Conservation (phyloP, 2,329 filamentous ascomycete species). For the Alternaria viburni region DNA sequence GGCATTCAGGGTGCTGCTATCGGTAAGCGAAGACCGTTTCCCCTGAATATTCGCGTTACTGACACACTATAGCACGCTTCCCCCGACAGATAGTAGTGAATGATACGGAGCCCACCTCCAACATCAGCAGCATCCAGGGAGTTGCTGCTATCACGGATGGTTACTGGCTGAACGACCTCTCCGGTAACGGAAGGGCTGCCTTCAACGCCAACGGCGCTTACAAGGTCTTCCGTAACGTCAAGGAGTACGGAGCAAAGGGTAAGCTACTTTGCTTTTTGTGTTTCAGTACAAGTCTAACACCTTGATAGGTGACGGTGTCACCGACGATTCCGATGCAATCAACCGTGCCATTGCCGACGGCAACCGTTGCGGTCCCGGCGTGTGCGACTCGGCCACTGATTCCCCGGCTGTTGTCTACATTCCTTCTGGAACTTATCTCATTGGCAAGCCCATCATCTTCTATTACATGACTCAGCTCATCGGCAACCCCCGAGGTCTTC, state of each 20-base stretch:
- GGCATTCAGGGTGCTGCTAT: constrained; percentile 29
- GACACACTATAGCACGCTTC: constrained; percentile 16
- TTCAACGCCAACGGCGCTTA: constrained; percentile 49
- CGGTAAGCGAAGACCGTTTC: constrained; percentile 10
- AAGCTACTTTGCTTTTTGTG: background rate
- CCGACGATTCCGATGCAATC: constrained; percentile 62
- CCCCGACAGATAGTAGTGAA: constrained; percentile 1
- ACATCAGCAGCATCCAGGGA: constrained; percentile 5
- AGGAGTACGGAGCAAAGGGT: constrained; percentile 54
- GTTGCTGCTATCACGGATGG: constrained; percentile 19
- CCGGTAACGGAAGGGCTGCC: constrained; percentile 51
- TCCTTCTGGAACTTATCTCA: constrained; percentile 63
- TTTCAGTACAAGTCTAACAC: constrained; percentile 11
- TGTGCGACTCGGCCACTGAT: constrained; percentile 56
- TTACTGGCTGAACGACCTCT: constrained; percentile 54
- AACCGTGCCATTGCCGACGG: constrained; percentile 54
- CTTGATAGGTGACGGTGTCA: constrained; percentile 44
- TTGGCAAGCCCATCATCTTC: constrained; percentile 60
- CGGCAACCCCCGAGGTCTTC: constrained; percentile 63
- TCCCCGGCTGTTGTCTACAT: constrained; percentile 65
- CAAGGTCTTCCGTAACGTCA: constrained; percentile 54
- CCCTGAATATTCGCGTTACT: background rate
- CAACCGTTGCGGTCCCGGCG: constrained; percentile 52
- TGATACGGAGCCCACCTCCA: background rate
- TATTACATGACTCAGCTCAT: constrained; percentile 70